Evolutionary conservation across 208 protist species (phyloP).

Genomic region (Zelonia costaricensis): DNA sequence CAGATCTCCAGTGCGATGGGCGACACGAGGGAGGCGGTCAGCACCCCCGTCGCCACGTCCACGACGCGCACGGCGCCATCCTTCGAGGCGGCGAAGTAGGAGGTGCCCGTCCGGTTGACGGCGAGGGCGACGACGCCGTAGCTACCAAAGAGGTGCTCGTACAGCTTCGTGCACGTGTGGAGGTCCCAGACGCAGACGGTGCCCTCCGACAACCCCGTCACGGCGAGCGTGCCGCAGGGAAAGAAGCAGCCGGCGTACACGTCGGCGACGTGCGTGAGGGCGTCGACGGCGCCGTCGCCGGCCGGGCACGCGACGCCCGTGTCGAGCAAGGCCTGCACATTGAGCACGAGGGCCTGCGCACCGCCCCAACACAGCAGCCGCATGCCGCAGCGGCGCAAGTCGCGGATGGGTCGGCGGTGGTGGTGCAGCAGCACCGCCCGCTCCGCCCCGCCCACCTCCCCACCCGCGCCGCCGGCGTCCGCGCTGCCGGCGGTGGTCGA

Average conservation of each 20-base stretch:
- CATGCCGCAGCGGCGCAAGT: slow-evolving; percentile 39
- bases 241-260: slow-evolving; percentile 77
- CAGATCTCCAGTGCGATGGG: slow-evolving; percentile 70
- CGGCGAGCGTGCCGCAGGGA: slow-evolving; percentile 67
- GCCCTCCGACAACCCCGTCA: slow-evolving; percentile 79
- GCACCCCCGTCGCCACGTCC: slow-evolving; percentile 70
- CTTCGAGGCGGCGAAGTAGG: slow-evolving; percentile 78
- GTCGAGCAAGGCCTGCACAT: slow-evolving; percentile 36
- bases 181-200: slow-evolving; percentile 80
- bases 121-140: slow-evolving; percentile 65
- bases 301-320: neutral
- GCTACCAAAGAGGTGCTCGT: slow-evolving; percentile 63
- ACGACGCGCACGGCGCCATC: slow-evolving; percentile 77
- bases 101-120: slow-evolving; percentile 62
- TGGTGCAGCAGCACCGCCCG: slow-evolving; percentile 39
- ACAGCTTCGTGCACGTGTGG: slow-evolving; percentile 54
- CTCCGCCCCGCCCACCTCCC: slow-evolving; percentile 11
- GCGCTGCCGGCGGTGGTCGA: neutral
- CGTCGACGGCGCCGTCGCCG: slow-evolving; percentile 30
- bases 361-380: slow-evolving; percentile 76
- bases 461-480: neutral
- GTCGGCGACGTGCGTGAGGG: slow-evolving; percentile 62
- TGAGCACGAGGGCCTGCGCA: slow-evolving; percentile 56
- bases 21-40: slow-evolving; percentile 65
- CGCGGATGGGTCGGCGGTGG: slow-evolving; percentile 48